Conservation (phyloP, 2,329 filamentous ascomycete species). For the Neofusicoccum sp. region DNA sequence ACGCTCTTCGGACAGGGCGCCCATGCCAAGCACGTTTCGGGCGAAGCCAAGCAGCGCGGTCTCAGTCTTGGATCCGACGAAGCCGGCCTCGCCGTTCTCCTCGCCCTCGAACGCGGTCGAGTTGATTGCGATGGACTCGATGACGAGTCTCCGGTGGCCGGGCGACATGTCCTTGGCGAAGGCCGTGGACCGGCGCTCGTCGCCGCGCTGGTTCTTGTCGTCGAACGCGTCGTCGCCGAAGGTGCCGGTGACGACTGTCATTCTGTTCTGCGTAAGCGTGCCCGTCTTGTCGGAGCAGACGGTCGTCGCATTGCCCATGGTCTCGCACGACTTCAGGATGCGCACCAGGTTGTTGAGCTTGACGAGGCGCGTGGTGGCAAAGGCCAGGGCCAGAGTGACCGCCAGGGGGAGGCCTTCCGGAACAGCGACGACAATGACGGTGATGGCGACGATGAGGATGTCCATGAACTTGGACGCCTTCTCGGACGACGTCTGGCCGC, state of each 20-base stretch:
- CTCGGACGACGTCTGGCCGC: slow-evolving; percentile 21
- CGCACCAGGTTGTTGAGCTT: slow-evolving; percentile 37
- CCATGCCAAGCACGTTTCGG: slow-evolving; percentile 51
- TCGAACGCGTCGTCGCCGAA: slow-evolving; percentile 45
- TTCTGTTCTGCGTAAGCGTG: slow-evolving; percentile 44
- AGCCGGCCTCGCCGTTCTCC: slow-evolving; percentile 36
- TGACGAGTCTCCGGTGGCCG: slow-evolving; percentile 30
- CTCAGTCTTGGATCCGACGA: slow-evolving; percentile 58
- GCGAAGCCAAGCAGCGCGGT: slow-evolving; percentile 54
- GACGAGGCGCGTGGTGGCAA: slow-evolving; percentile 36
- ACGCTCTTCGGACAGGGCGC: slow-evolving; percentile 47
- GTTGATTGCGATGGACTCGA: slow-evolving; percentile 33
- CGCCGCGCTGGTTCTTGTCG: slow-evolving; percentile 52
- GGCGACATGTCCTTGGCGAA: slow-evolving; percentile 44
- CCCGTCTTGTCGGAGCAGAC: slow-evolving; percentile 42
- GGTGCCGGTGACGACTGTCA: slow-evolving; percentile 41
- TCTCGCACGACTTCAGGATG: slow-evolving; percentile 36
- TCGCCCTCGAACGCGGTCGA: slow-evolving; percentile 58
- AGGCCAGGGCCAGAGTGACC: slow-evolving; percentile 36
- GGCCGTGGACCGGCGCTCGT: slow-evolving; percentile 39
- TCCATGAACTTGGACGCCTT: slow-evolving; percentile 41
- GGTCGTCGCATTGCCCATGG: slow-evolving; percentile 36
- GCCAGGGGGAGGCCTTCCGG: slow-evolving; percentile 40
- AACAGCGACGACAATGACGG: slow-evolving; percentile 43
- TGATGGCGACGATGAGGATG: slow-evolving; percentile 43